These are phyloP conservation scores for Albatrellus ellisii DNA, from an alignment of 768 basidiomycete species.

Conservation along the genomic window DNA sequence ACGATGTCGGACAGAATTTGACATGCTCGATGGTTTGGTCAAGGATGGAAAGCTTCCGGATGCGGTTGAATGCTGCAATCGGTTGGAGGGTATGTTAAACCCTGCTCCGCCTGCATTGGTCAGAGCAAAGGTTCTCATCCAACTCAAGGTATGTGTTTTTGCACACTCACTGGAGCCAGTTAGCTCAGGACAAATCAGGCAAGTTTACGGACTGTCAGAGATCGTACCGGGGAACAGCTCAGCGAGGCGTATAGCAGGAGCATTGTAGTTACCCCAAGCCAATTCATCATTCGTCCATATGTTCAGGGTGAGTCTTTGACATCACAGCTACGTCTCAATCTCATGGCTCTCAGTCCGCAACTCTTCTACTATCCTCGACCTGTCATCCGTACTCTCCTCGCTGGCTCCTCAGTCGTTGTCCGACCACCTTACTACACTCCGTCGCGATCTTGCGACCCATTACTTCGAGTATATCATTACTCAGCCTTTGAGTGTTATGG, in stretches of 20 bases:
- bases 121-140: conserved; percentile 35
- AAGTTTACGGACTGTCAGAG: conserved; percentile 38
- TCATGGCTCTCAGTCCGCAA: conserved; percentile 34
- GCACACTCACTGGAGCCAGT: background rate
- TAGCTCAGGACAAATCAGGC: conserved; percentile 26
- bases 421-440: conserved; percentile 42
- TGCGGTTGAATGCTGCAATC: conserved; percentile 34
- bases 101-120: conserved; percentile 37
- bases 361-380: conserved; percentile 34
- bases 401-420: conserved; percentile 41
- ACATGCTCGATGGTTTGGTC: conserved; percentile 31
- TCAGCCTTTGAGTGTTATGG: conserved; percentile 33
- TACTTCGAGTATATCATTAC: conserved; percentile 47
- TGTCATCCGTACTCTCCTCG: conserved; percentile 45
- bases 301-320: conserved; percentile 34
- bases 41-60: conserved; percentile 49
- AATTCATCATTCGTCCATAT: conserved; percentile 35
- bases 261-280: conserved; percentile 35
- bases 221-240: conserved; percentile 58
- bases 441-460: conserved; percentile 47
- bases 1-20: conserved; percentile 35
- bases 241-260: conserved; percentile 53
- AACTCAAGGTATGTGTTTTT: conserved; percentile 42
- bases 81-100: conserved; percentile 32
- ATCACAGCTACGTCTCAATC: background rate